These are phyloP conservation scores for Pinus tabuliformis DNA, from an alignment of 75 land plant species.

Conservation along the genomic window DNA sequence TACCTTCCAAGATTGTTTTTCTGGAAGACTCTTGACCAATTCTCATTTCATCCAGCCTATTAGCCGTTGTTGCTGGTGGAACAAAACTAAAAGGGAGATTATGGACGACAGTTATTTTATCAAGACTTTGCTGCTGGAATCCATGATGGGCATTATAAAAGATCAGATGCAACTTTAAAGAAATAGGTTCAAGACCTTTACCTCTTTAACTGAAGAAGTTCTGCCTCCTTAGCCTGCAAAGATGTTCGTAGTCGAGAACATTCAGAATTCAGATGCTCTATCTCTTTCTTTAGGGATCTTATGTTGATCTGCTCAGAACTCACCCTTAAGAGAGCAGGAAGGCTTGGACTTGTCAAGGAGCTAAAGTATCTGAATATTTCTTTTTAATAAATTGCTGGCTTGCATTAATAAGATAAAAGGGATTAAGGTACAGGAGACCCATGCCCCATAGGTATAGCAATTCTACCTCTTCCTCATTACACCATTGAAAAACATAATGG, in stretches of 20 bases:
- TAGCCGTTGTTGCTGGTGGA: not conserved
- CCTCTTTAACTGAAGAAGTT: conserved; percentile 51
- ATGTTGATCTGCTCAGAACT: conserved; percentile 51
- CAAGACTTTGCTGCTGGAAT: conserved; percentile 9
- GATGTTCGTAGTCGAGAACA: conserved; percentile 58
- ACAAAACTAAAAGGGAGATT: not conserved
- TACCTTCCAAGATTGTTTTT: conserved; percentile 3
- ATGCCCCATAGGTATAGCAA: too few species aligned
- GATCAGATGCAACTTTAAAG: not conserved
- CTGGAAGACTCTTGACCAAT: not conserved
- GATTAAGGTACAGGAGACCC: too few species aligned
- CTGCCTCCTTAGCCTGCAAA: conserved; percentile 70
- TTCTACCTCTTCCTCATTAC: too few species aligned
- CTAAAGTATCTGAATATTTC: too few species aligned
- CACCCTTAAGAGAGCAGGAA: conserved; percentile 81
- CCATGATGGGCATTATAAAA: not conserved
- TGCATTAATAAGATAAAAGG: too few species aligned
- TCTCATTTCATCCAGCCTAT: conserved; percentile 7
- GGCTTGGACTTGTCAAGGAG: conserved; percentile 56
- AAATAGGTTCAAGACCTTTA: conserved; percentile 16
- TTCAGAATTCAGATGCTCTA: conserved; percentile 58
- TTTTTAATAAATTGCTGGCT: too few species aligned
- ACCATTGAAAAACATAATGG: too few species aligned
- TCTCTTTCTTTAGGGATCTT: conserved; percentile 63
- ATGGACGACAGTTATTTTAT: not conserved